Base-by-base conservation (phyloP, 2,329 filamentous ascomycete species). In the Nothophoma quercina region DNA sequence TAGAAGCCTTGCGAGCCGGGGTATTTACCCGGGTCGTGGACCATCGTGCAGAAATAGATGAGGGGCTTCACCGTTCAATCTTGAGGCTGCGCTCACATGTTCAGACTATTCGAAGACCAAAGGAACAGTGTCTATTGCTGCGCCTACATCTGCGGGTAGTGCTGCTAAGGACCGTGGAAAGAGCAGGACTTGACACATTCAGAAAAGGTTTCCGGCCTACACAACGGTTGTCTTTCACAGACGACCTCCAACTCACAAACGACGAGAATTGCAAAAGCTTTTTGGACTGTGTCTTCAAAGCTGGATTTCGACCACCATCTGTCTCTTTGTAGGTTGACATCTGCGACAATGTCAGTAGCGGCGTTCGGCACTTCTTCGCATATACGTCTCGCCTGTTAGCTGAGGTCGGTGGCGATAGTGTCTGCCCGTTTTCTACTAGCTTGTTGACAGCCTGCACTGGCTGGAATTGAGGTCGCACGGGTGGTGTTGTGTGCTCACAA, bases 1-100 rank as follows among this genome's bases (percentile, higher is more conserved):
- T 32, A 38, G 29, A 32, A 47, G 15, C 28, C 30, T 32, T 21
- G 25, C 29, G 8, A 33, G 33, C 43, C 21, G 18, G 43, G 43
- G 28, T 48, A 53, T 53, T 53, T 53, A 48, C 32, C 50, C 50
- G 50, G 50, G 12, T 30, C 18, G 16, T 48, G 43, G 50, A 12
- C 7, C 16, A 34, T 34, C 43, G 21, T 34, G 38, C 43, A 48
- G 16, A 7, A 34, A 19, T 43, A 18, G 18, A 30, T 34, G 18
- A 34, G 26, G 22, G 9, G 4, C 7, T 13, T 10, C 10, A 34
- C 28, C 13, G 15, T 43, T 28, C 6, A 34, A 28, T 13, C 22
- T 43, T 26, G 43, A 34, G 26, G 38, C 38, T 48, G 25, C 9
- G 34, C 28, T 39, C 43, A 38, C 28, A 43, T 33, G 26, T 5